Percentiles rank a stretch among this genome's conserved stretches.
These are phyloP conservation scores for Porodaedalea pini DNA, from an alignment of 1,284 basidiomycete species.

Conservation along the genomic window DNA sequence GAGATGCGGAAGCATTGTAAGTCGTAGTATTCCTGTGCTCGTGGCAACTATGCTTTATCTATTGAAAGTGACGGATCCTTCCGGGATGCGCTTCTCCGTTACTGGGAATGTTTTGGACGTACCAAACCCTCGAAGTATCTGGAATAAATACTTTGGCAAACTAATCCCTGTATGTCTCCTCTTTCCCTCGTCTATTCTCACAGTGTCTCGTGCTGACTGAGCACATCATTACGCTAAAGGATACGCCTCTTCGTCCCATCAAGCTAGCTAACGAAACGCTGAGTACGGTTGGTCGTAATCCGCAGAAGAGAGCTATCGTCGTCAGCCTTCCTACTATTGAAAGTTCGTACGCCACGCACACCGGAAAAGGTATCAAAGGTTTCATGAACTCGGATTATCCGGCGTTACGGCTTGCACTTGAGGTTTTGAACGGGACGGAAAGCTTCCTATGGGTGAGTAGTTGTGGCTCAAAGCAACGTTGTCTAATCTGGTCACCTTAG, in stretches of 20 bases:
- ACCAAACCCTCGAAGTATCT: slow-evolving; percentile 68
- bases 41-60: slow-evolving; percentile 2
- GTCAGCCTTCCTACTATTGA: slow-evolving; percentile 93
- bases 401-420: slow-evolving; percentile 78
- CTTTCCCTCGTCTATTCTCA: not conserved
- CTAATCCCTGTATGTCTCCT: slow-evolving; percentile 51
- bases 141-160: slow-evolving; percentile 65
- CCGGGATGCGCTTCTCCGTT: slow-evolving; percentile 83
- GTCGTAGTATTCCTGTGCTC: slow-evolving; percentile 31
- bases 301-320: slow-evolving; percentile 73
- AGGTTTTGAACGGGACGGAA: slow-evolving; percentile 92
- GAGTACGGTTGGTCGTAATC: slow-evolving; percentile 71
- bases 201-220: slow-evolving; percentile 23
- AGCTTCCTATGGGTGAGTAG: slow-evolving; percentile 85
- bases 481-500: slow-evolving; percentile 35
- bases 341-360: slow-evolving; percentile 84
- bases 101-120: slow-evolving; percentile 80
- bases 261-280: slow-evolving; percentile 70
- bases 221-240: slow-evolving; percentile 34
- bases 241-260: slow-evolving; percentile 60
- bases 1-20: slow-evolving; percentile 65
- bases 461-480: not conserved
- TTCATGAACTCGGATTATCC: slow-evolving; percentile 85
- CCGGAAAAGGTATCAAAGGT: slow-evolving; percentile 75
- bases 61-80: slow-evolving; percentile 69